Percentiles rank a stretch among this genome's conserved stretches.
phyloP scores from a whole-genome alignment of 441 rosid species.

The Mallotus japonicus region DNA sequence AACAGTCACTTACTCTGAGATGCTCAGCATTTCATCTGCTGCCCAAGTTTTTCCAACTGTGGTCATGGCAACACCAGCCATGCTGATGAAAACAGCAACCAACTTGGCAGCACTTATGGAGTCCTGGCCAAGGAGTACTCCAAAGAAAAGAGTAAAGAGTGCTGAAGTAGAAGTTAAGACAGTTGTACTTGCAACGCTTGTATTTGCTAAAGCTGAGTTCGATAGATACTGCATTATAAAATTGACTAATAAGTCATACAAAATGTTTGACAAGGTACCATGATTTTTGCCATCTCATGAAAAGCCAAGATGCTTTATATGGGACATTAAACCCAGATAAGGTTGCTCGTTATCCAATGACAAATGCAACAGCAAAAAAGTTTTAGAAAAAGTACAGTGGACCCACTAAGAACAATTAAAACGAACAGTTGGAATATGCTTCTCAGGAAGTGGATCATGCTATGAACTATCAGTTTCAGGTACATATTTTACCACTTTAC shows the following conservation, averaged over 20 bases:
- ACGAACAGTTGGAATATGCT: background rate
- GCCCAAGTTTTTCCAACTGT: conserved; percentile 65
- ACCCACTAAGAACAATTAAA: background rate
- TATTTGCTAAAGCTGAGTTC: conserved; percentile 59
- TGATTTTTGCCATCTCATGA: background rate
- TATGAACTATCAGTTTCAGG: background rate
- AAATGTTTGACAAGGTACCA: background rate
- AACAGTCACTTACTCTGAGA: conserved; percentile 41
- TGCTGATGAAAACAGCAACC: conserved; percentile 58
- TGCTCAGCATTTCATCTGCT: conserved; percentile 39
- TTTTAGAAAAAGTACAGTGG: background rate
- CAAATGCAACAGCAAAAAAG: background rate
- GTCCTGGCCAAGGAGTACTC: conserved; percentile 61
- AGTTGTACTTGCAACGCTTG: conserved; percentile 69
- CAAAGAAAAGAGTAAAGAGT: conserved; percentile 64
- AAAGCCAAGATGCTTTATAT: background rate
- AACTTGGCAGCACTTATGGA: conserved; percentile 45
- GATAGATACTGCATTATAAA: conserved; percentile 48
- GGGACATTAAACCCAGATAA: too few species aligned
- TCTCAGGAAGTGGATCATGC: background rate
- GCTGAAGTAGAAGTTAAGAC: conserved; percentile 64
- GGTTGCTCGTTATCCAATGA: background rate
- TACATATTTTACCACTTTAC: background rate
- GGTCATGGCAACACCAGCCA: conserved; percentile 71
- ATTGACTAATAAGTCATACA: conserved; percentile 14